Conservation (phyloP, 2,329 filamentous ascomycete genomes). For the Ophiostoma sp. region DNA sequence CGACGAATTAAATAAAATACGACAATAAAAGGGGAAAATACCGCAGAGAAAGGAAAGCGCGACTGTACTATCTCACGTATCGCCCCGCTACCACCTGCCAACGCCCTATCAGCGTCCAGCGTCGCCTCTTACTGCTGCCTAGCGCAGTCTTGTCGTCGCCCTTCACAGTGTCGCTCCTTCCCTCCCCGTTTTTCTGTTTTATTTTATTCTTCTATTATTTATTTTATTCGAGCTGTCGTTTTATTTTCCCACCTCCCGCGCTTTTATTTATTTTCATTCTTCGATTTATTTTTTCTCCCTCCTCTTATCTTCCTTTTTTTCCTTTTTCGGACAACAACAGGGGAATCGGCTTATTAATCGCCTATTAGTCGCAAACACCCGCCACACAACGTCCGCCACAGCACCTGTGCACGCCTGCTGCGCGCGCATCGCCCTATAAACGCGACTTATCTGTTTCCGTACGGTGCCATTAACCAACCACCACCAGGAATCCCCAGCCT, state of each 20-base stretch:
- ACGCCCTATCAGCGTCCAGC: conserved; percentile 25
- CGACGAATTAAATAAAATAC: background rate
- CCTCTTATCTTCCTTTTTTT: conserved; percentile 30
- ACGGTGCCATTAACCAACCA: conserved; percentile 14
- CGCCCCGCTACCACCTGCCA: background rate
- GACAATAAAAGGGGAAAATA: background rate
- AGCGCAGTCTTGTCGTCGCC: background rate
- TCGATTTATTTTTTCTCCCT: conserved; percentile 30
- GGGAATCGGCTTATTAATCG: conserved; percentile 14
- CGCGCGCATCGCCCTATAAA: background rate
- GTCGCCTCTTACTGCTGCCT: conserved; percentile 15
- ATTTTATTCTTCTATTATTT: conserved; percentile 5
- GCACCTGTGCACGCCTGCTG: background rate
- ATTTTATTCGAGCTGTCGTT: conserved; percentile 10
- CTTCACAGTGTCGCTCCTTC: background rate
- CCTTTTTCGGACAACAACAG: conserved; percentile 5
- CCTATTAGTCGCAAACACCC: background rate
- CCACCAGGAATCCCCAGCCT: conserved; percentile 16
- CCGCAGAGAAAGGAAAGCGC: background rate
- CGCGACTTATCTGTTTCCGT: conserved; percentile 6
- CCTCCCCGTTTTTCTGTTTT: background rate
- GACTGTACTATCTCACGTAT: background rate
- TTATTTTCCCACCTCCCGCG: conserved; percentile 22
- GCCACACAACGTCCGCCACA: background rate
- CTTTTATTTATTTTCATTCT: conserved; percentile 25